Evolutionary conservation across 2,329 filamentous ascomycete species (phyloP), one percentile per base, ranked within the genome.

Genomic region (Didymella segeticola): DNA sequence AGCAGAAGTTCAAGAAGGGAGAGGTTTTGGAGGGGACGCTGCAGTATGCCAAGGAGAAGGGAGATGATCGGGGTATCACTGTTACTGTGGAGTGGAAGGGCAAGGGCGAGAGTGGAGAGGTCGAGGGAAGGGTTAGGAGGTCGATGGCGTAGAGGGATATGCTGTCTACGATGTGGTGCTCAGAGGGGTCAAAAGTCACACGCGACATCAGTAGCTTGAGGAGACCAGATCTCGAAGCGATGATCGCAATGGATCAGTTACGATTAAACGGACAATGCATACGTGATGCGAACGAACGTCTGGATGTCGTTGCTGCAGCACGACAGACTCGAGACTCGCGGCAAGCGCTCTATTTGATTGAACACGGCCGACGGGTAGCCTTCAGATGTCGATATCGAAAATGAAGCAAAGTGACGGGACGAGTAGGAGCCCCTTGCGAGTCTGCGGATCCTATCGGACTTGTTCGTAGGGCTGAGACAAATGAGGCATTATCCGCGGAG

Each of bases 11-110:
- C 23, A 56, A 53, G 20, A 80, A 78, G 39, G 92, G 91, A 9
- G 81, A 84, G 31, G 80, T 96, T 42, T 74, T 96, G 17, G 79
- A 79, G 42, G 92, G 91, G 9, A 81, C 84, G 37, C 79, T 96
- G 47, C 82, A 83, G 33, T 96, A 93, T 71, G 79, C 84, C 47
- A 89, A 89, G 63, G 84, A 87, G 60, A 74, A 71, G 57, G 69
- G 69, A 7, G 75, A 77, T 57, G 70, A 69, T 38, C 61, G 76
- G 11, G 74, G 69, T 1, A 67, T 78, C 23, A 74, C 74, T n/a
- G 75, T 78, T 15, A 69, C 68, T 19, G 62, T 78, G 12, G 58
- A 66, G 22, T 78, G 76, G 76, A 68, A 73, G 43, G 67, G 64
- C 0, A 65, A 68, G 33, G 67, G 70, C 1, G 53, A 47, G 20